These are phyloP conservation scores for Houttuynia cordata DNA, from an alignment of 164 flowering plant species.

Conservation along the genomic window DNA sequence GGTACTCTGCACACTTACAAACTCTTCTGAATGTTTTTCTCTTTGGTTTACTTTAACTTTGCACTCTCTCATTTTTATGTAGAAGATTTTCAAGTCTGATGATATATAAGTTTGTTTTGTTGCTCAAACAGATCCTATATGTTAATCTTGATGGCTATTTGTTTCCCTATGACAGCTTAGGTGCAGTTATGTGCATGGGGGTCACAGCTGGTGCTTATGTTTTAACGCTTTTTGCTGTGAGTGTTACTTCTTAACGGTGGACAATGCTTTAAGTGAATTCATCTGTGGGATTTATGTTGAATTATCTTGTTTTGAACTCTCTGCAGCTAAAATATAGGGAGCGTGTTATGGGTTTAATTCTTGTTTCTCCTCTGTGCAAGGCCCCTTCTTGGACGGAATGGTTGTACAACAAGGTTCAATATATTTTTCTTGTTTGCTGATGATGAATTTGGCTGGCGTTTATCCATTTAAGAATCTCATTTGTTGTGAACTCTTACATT, in stretches of 20 bases:
- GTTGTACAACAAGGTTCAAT: conserved; percentile 46
- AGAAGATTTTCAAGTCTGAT: not conserved
- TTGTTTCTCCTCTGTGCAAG: conserved; percentile 63
- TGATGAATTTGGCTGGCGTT: not conserved
- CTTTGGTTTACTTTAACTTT: not conserved
- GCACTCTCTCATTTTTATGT: not conserved
- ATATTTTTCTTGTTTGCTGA: not conserved
- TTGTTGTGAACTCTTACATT: not conserved
- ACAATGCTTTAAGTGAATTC: not conserved
- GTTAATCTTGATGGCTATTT: not conserved
- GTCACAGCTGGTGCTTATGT: conserved; percentile 66
- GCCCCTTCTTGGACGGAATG: conserved; percentile 73
- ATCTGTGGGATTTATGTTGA: conserved; percentile 1
- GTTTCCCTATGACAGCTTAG: conserved; percentile 26
- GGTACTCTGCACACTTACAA: conserved; percentile 24
- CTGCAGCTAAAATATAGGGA: conserved; percentile 52
- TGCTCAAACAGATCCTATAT: not conserved
- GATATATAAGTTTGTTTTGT: too few relatives aligned
- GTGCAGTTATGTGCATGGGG: conserved; percentile 62
- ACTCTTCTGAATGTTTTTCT: not conserved
- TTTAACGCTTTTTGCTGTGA: conserved; percentile 52
- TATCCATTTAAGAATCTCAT: not conserved
- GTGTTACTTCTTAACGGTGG: conserved; percentile 1
- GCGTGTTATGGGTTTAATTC: conserved; percentile 59
- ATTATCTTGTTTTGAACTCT: not conserved